These are phyloP conservation scores for Scheffersomyces parashehatae DNA, from an alignment of 1,139 yeast species.

Conservation along the genomic window DNA sequence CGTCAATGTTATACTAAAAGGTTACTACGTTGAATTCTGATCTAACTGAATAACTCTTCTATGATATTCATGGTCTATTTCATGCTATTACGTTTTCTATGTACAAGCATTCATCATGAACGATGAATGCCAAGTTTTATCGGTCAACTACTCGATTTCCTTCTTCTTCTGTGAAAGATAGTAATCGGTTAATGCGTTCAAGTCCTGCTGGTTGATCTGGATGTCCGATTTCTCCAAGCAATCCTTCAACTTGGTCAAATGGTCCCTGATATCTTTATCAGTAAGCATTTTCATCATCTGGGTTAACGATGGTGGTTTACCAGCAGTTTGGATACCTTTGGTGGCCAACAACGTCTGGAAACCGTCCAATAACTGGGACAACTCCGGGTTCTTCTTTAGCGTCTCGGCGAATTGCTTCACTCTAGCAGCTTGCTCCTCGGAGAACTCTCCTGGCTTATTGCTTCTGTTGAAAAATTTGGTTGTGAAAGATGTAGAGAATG, in stretches of 20 bases:
- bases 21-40: no score
- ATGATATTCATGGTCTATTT: no score
- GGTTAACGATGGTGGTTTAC: constrained; percentile 35
- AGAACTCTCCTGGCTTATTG: constrained; percentile 1
- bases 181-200: constrained; percentile 28
- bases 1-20: no score
- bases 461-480: not conserved
- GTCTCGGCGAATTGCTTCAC: constrained; percentile 14
- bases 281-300: constrained; percentile 39
- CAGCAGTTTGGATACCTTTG: constrained; percentile 36
- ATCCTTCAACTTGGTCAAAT: constrained; percentile 29
- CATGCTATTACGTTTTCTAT: not conserved
- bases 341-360: constrained; percentile 32
- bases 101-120: not conserved
- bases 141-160: constrained; percentile 8
- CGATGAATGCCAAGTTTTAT: not conserved
- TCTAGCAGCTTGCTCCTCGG: constrained; percentile 13
- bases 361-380: constrained; percentile 26
- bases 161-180: constrained; percentile 11
- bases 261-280: constrained; percentile 38
- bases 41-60: no score
- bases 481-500: not conserved
- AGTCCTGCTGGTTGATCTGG: constrained; percentile 34
- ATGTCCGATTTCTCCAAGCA: constrained; percentile 36
- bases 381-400: constrained; percentile 24